Evolutionary conservation across 2,329 filamentous ascomycete species (phyloP).

Genomic region (Akanthomyces lecanii): DNA sequence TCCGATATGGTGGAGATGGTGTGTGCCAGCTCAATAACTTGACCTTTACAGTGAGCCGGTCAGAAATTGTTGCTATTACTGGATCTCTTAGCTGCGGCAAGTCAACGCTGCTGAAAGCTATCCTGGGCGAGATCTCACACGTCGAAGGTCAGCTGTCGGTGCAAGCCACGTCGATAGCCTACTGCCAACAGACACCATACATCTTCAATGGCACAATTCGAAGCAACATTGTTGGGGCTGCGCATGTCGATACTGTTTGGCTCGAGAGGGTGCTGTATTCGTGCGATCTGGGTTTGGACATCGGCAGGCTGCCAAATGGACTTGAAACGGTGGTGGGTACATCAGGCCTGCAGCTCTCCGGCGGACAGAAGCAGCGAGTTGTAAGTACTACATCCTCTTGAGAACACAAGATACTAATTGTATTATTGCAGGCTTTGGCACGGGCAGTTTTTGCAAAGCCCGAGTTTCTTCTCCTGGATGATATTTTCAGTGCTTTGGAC

Average conservation of each 20-base stretch:
- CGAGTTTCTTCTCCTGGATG: not conserved
- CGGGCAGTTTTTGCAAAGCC: conserved; percentile 1
- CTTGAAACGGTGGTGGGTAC: conserved; percentile 8
- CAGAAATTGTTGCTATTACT: conserved; percentile 3
- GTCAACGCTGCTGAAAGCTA: conserved; percentile 6
- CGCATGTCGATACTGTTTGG: not conserved
- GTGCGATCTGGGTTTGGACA: conserved; percentile 4
- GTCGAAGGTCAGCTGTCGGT: not conserved
- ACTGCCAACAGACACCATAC: conserved; percentile 7
- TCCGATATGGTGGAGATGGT: not conserved
- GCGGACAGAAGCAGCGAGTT: conserved; percentile 12
- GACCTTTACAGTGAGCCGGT: not conserved
- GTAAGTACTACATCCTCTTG: not conserved
- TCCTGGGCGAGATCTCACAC: not conserved
- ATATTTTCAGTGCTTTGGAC: too few species aligned
- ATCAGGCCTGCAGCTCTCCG: conserved; percentile 10
- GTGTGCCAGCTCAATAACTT: conserved; percentile 9
- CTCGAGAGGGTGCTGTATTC: not conserved
- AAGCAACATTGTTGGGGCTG: conserved; percentile 1
- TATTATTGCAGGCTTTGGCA: conserved; percentile 18
- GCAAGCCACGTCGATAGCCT: conserved; percentile 4
- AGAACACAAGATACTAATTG: not conserved
- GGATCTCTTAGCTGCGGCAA: conserved; percentile 2
- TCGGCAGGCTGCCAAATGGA: not conserved
- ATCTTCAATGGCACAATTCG: conserved; percentile 8